Conservation (phyloP, 2,329 filamentous ascomycete species). For the Dactylonectria estremocensis region DNA sequence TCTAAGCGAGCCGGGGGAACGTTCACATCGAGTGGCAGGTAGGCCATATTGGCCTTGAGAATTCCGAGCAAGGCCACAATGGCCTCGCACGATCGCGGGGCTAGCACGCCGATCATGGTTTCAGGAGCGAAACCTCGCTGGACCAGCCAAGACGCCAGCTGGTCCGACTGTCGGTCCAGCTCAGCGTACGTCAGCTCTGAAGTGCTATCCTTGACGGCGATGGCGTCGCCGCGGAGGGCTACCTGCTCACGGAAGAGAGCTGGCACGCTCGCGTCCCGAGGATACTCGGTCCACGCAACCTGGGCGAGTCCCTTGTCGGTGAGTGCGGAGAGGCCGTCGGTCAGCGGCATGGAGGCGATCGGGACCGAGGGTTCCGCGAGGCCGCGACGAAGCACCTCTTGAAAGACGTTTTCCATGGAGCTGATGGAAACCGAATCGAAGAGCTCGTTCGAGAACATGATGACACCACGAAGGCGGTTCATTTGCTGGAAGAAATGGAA, state of each 20-base stretch:
- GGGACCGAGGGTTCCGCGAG: slow-evolving; percentile 23
- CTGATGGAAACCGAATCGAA: slow-evolving; percentile 39
- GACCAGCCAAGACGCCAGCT: slow-evolving; percentile 9
- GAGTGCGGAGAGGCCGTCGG: slow-evolving; percentile 17
- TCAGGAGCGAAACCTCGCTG: neutral
- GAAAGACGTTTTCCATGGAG: slow-evolving; percentile 36
- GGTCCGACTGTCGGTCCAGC: slow-evolving; percentile 36
- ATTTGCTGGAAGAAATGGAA: slow-evolving; percentile 45
- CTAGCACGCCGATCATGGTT: slow-evolving; percentile 30
- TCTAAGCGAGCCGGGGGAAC: slow-evolving; percentile 25
- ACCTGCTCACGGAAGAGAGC: slow-evolving; percentile 46
- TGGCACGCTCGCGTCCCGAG: slow-evolving; percentile 39
- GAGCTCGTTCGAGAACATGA: slow-evolving; percentile 41
- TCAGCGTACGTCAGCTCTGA: slow-evolving; percentile 39
- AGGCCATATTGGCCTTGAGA: slow-evolving; percentile 39
- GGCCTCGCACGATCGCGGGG: slow-evolving; percentile 24
- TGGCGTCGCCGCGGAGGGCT: slow-evolving; percentile 7
- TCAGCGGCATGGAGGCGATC: slow-evolving; percentile 22
- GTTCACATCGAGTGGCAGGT: slow-evolving; percentile 38
- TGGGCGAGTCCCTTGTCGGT: slow-evolving; percentile 36
- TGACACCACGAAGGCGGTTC: slow-evolving; percentile 18
- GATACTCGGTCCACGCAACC: slow-evolving; percentile 32
- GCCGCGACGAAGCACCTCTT: slow-evolving; percentile 32
- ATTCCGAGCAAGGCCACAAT: slow-evolving; percentile 35
- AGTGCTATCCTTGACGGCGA: slow-evolving; percentile 40